Evolutionary conservation across 1,139 yeast species (phyloP), one percentile per base, ranked within the genome.

Genomic region (Scheffersomyces stambukii): DNA sequence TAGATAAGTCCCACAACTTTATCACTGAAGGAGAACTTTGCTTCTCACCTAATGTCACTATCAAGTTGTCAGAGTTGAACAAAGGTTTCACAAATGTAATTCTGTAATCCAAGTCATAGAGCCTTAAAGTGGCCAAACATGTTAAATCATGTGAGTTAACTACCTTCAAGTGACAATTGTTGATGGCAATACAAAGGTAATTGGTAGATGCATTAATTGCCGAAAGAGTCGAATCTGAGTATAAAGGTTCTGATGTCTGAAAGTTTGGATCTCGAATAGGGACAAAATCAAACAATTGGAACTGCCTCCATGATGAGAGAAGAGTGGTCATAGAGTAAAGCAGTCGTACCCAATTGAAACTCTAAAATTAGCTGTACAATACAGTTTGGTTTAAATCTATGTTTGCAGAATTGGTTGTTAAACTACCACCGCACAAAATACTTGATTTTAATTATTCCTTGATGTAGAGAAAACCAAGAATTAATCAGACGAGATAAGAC

Each of bases 261-360:
- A 72, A 69, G 36, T 72, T 64, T 6, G 97, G 97, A 51, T 91
- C 97, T 41, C 79, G 64, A 20, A 91, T 81, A 5, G 96, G 96
- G 1, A 79, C 70, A 27, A 76, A 70, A 34, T 88, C 96, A 54
- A 84, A 88, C 55, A 91, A 81, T 42, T 84, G 89, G 57, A 91
- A 84, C 46, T 84, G 95, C 37, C 93, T 70, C 96, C 96, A 88
- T 16, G 77, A 60, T 10, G 69, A 37, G 8, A 54, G 48, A 16
- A 51, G 27, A 1, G 57, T 43, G 8, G 12, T 8, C 5, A 50
- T 47, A 15, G 16, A 26, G 22, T 14, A 13, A 23, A n/a, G 11
- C 22, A 23, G 18, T 5, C 12, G 13, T 10, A 9, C 8, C 11
- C 13, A 8, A 16, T 19, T 6, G 27, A 27, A 3, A 23, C 14